These are phyloP conservation scores for Neonothopanus nambi DNA, from an alignment of 1,284 basidiomycete species.

Conservation along the genomic window DNA sequence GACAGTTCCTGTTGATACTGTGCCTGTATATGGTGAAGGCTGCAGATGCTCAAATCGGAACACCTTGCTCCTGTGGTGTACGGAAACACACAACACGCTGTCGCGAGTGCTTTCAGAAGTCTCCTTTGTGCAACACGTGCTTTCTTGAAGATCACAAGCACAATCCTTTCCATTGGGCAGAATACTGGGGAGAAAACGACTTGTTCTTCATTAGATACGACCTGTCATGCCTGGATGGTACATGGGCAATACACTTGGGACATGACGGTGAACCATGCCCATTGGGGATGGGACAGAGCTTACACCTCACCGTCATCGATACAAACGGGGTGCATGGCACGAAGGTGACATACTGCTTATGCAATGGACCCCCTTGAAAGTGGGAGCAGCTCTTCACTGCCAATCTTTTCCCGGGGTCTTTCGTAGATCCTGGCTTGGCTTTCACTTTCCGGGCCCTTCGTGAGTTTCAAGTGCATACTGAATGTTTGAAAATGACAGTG, in stretches of 20 bases:
- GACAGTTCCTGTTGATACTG: too few relatives aligned
- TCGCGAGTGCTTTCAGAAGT: constrained; percentile 14
- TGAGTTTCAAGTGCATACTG: constrained; percentile 27
- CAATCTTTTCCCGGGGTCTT: constrained; percentile 31
- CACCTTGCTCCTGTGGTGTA: background rate
- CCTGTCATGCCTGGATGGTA: constrained; percentile 20
- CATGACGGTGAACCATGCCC: too few relatives aligned
- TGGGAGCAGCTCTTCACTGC: constrained; percentile 25
- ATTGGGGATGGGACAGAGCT: too few relatives aligned
- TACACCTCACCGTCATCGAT: background rate
- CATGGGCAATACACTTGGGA: too few relatives aligned
- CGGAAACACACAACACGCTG: constrained; percentile 3
- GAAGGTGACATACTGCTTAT: constrained; percentile 19
- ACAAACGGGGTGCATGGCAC: constrained; percentile 24
- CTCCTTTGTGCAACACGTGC: constrained; percentile 16
- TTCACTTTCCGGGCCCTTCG: constrained; percentile 30
- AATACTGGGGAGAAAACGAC: constrained; percentile 19
- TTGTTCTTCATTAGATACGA: constrained; percentile 20
- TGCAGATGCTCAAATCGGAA: too few relatives aligned
- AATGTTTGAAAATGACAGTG: constrained; percentile 26
- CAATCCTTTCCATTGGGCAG: constrained; percentile 25
- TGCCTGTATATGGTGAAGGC: too few relatives aligned
- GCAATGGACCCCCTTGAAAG: constrained; percentile 8
- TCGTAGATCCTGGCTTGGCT: constrained; percentile 22
- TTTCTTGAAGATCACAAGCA: constrained; percentile 16